Evolutionary conservation across 1,284 basidiomycete species (phyloP).

Genomic region (Ceratorhiza oryzae-sativae): DNA sequence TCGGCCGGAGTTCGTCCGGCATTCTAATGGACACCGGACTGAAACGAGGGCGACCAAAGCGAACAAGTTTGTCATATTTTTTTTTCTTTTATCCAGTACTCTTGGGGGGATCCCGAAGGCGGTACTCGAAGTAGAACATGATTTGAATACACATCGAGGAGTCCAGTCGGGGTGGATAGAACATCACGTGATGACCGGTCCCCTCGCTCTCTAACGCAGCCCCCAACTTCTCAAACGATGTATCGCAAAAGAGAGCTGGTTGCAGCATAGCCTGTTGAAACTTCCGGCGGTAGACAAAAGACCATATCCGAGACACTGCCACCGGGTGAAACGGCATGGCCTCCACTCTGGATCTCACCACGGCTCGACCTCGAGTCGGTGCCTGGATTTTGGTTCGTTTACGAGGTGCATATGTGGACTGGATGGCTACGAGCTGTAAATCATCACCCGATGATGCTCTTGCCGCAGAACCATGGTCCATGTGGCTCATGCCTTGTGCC

Average conservation of each 20-base stretch:
- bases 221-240: not conserved
- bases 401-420: not conserved
- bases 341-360: slow-evolving; percentile 49
- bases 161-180: too few relatives aligned
- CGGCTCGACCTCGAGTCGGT: not conserved
- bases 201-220: not conserved
- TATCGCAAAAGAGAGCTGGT: not conserved
- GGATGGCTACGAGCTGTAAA: not conserved
- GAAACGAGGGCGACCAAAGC: too few relatives aligned
- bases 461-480: too few relatives aligned
- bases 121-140: too few relatives aligned
- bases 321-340: slow-evolving; percentile 48
- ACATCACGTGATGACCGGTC: not conserved
- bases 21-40: too few relatives aligned
- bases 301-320: slow-evolving; percentile 47
- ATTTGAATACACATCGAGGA: too few relatives aligned
- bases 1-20: too few relatives aligned
- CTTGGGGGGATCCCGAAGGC: too few relatives aligned
- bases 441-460: not conserved
- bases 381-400: not conserved
- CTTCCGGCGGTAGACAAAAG: not conserved
- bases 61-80: too few relatives aligned
- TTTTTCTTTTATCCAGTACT: too few relatives aligned
- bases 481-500: not conserved
- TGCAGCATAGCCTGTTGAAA: not conserved